Conservation (phyloP, 139 green algal species). For the Chlamydomonas sp. region DNA sequence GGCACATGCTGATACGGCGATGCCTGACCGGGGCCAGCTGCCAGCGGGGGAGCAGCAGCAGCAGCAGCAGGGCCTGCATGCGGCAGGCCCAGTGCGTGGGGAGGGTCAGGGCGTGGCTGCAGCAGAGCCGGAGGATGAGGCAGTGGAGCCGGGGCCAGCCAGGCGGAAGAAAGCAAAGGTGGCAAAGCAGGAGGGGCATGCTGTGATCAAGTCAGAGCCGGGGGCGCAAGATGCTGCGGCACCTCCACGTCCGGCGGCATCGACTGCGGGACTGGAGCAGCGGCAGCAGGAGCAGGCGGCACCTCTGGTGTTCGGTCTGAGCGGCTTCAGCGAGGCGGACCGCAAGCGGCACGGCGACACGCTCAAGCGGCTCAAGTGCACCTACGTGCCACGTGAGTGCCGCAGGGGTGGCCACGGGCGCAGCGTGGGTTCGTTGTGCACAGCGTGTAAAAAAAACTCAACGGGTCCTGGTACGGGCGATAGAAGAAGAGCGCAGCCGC, state of each 20-base stretch:
- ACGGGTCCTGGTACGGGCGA: background rate
- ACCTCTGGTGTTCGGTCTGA: conserved; percentile 6
- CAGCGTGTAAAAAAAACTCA: background rate
- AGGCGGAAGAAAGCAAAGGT: too few relatives aligned
- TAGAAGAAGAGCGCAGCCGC: background rate
- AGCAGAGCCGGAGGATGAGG: too few relatives aligned
- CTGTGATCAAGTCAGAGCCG: background rate
- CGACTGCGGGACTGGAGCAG: background rate
- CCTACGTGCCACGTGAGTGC: conserved; percentile 9
- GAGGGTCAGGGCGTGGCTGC: too few relatives aligned
- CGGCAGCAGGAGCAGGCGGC: background rate
- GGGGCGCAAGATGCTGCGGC: background rate
- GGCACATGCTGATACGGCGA: too few relatives aligned
- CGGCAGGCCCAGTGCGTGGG: too few relatives aligned
- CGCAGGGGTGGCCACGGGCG: too few relatives aligned
- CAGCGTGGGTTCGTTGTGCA: background rate
- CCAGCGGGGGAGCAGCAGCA: too few relatives aligned
- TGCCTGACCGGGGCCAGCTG: too few relatives aligned
- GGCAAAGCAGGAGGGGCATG: too few relatives aligned
- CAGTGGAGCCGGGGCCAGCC: too few relatives aligned
- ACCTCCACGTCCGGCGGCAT: background rate
- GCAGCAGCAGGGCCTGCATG: too few relatives aligned
- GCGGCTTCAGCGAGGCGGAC: conserved; percentile 1
- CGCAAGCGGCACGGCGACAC: background rate
- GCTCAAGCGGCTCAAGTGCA: conserved; percentile 1